Conservation (phyloP, 768 basidiomycete genomes). For the Hysterangium stoloniferum region DNA sequence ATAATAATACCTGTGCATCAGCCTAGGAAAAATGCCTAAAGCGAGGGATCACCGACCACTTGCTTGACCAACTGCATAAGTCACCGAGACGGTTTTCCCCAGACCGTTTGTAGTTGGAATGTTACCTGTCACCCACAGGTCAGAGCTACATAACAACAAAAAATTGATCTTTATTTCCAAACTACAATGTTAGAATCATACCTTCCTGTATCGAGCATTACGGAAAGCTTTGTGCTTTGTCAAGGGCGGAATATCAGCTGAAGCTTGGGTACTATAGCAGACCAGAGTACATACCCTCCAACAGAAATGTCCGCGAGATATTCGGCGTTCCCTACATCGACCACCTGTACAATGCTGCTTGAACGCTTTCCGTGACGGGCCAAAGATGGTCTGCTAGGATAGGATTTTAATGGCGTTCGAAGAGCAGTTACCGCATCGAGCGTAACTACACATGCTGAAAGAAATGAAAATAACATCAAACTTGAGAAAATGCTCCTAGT, state of each 20-base stretch:
- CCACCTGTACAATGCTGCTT: background rate
- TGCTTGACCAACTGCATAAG: slow-evolving; percentile 65
- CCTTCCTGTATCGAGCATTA: slow-evolving; percentile 77
- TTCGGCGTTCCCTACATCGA: background rate
- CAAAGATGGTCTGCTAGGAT: no score
- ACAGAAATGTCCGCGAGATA: slow-evolving; percentile 36
- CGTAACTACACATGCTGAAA: no score
- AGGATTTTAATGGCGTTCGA: no score
- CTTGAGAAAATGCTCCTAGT: no score
- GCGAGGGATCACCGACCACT: slow-evolving; percentile 33
- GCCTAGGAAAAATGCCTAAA: slow-evolving; percentile 50
- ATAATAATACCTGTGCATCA: no score
- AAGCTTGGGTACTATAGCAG: background rate
- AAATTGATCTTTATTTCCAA: background rate
- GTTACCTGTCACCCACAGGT: slow-evolving; percentile 59
- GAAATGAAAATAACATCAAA: no score
- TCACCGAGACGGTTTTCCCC: slow-evolving; percentile 46
- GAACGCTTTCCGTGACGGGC: no score
- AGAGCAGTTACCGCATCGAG: no score
- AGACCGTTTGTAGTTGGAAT: slow-evolving; percentile 46
- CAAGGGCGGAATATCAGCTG: no score
- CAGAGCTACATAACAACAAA: slow-evolving; percentile 40
- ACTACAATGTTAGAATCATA: slow-evolving; percentile 18
- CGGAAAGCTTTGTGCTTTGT: slow-evolving; percentile 43
- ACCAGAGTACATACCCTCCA: slow-evolving; percentile 20